Evolutionary conservation across 345 rosid genomes (phyloP), one percentile per base, ranked within the genome.

Genomic region (Bretschneidera sinensis): DNA sequence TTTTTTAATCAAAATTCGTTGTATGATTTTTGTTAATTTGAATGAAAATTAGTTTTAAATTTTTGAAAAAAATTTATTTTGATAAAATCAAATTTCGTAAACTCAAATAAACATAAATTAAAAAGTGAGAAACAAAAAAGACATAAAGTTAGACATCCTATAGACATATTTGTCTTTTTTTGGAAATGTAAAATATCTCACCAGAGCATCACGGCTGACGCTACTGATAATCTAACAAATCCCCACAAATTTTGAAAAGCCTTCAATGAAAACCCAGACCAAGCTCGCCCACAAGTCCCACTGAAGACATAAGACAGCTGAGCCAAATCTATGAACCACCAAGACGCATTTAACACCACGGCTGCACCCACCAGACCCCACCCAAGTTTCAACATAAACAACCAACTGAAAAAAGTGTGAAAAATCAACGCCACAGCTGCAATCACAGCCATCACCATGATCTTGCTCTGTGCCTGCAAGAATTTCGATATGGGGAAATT

Each of bases 151-250:
- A n/a, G n/a, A n/a, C n/a, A n/a, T n/a, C n/a, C n/a, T n/a, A n/a
- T n/a, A n/a, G n/a, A n/a, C n/a, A n/a, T n/a, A n/a, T n/a, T n/a
- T n/a, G n/a, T n/a, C n/a, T n/a, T n/a, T n/a, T n/a, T n/a, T n/a
- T n/a, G n/a, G n/a, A n/a, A n/a, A n/a, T n/a, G n/a, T 21, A 1
- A 48, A 21, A 1, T 23, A 20, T 53, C 75, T 76, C 23, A 89
- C 96, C 91, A 86, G 28, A 86, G 81, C 96, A 86, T 86, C 1
- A 84, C 85, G 0, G 94, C 94, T 0, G 94, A 89, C 0, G 86
- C 87, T 0, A 90, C 68, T 23, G 90, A 87, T 21, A 90, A 51
- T 63, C 75, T 67, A 7, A 79, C 89, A 55, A 86, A 89, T 4
- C 79, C 80, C 83, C 76, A 77, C 0, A 90, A 71, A 63, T 82